phyloP scores from a whole-genome alignment of 2,329 filamentous ascomycete genomes.

The Teratosphaeria zuluensis region DNA sequence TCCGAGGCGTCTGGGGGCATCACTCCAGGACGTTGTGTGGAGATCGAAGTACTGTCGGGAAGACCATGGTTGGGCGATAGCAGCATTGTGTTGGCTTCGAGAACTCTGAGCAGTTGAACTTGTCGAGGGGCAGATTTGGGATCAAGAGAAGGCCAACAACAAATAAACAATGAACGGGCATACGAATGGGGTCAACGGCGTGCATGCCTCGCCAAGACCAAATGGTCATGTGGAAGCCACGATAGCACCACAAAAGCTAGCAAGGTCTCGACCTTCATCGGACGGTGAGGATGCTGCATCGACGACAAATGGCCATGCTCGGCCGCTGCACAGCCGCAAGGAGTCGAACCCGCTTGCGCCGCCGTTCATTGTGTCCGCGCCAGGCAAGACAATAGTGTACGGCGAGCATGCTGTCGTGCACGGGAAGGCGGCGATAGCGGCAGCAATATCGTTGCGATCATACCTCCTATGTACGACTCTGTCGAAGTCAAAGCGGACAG shows the following conservation, averaged over 20 bases:
- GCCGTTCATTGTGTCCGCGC: slow-evolving; percentile 94
- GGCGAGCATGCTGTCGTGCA: slow-evolving; percentile 98
- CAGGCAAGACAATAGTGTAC: slow-evolving; percentile 96
- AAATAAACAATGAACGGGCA: background rate
- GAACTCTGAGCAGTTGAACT: background rate
- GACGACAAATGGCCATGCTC: background rate
- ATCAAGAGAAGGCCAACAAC: background rate
- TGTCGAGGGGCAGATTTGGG: background rate
- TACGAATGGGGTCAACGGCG: slow-evolving; percentile 1
- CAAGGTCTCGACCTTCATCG: background rate
- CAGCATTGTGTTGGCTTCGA: background rate
- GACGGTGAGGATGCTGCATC: too few relatives aligned
- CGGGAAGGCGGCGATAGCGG: slow-evolving; percentile 91
- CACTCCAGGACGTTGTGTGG: background rate
- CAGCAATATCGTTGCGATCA: slow-evolving; percentile 86
- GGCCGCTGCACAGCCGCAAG: background rate
- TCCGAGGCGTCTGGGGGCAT: background rate
- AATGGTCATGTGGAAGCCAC: background rate
- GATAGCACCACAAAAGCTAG: background rate
- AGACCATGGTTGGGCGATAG: background rate
- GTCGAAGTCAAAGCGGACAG: slow-evolving; percentile 80
- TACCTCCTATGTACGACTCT: slow-evolving; percentile 93
- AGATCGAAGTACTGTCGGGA: too few relatives aligned
- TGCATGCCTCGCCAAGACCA: background rate
- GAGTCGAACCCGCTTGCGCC: slow-evolving; percentile 57